Conservation (phyloP, 495 filamentous ascomycete species). For the Aspergillus incahuasiensis region DNA sequence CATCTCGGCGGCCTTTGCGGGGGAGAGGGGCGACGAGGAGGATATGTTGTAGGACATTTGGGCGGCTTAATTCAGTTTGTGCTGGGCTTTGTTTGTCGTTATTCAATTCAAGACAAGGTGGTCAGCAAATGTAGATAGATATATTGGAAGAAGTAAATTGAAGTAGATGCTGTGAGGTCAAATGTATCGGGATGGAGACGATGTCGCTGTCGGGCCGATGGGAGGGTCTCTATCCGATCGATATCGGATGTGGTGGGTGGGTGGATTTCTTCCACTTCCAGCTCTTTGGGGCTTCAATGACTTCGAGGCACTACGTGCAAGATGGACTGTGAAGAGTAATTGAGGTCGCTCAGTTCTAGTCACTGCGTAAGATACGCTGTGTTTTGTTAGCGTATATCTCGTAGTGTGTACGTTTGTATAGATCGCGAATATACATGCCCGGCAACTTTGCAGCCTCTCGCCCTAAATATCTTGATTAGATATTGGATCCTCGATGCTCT, state of each 20-base stretch:
- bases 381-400: no score
- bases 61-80: not conserved
- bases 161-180: not conserved
- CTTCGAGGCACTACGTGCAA: no score
- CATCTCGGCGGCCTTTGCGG: conserved; percentile 30
- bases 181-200: not conserved
- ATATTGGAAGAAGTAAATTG: not conserved
- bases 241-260: not conserved
- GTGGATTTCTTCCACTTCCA: not conserved
- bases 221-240: not conserved
- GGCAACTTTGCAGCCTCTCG: no score
- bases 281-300: not conserved
- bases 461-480: no score
- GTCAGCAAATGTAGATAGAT: no score
- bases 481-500: no score
- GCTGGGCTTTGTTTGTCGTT: not conserved
- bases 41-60: conserved; percentile 40
- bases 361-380: no score
- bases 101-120: no score
- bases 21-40: conserved; percentile 27
- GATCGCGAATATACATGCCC: no score
- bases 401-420: no score
- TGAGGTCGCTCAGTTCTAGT: no score
- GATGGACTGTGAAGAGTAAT: no score
- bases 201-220: not conserved